These are phyloP conservation scores for Cryptococcus neoformans DNA, from an alignment of 1,284 basidiomycete species.

Conservation along the genomic window DNA sequence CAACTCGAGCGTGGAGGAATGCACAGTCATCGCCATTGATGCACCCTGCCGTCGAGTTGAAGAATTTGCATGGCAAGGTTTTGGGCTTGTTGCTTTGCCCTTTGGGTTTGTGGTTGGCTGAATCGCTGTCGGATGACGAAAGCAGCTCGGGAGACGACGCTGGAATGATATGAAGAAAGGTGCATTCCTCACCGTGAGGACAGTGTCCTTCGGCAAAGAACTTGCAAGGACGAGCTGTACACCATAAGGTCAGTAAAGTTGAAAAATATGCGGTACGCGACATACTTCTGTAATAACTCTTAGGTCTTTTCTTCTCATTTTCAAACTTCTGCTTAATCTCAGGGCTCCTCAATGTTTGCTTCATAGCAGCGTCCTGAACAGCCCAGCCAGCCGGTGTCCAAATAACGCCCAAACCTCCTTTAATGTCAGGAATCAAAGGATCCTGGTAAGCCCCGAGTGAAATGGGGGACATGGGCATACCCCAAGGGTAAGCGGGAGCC, in stretches of 20 bases:
- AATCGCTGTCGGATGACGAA: constrained; percentile 10
- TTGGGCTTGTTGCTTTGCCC: constrained; percentile 7
- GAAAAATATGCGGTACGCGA: neutral
- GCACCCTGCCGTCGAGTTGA: constrained; percentile 44
- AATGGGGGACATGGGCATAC: constrained; percentile 36
- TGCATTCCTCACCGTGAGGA: constrained; percentile 42
- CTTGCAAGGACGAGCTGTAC: constrained; percentile 36
- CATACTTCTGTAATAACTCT: constrained; percentile 41
- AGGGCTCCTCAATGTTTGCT: constrained; percentile 21
- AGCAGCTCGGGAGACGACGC: constrained; percentile 9
- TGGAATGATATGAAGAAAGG: constrained; percentile 28
- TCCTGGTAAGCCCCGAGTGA: constrained; percentile 7
- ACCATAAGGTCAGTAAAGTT: neutral
- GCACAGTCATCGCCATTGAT: constrained; percentile 33
- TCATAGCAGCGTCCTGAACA: constrained; percentile 40
- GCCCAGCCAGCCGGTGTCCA: constrained; percentile 44
- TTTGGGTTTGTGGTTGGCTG: neutral
- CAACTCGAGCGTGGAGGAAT: constrained; percentile 41
- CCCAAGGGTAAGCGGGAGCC: constrained; percentile 33
- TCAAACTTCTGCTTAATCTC: constrained; percentile 17
- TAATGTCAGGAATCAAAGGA: constrained; percentile 10
- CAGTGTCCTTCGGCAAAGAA: constrained; percentile 42
- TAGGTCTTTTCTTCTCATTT: constrained; percentile 12
- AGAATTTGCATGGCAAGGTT: constrained; percentile 41
- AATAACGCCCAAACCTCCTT: constrained; percentile 31